Evolutionary conservation across 306 rosid species (phyloP).

Genomic region (Castanea crenata): DNA sequence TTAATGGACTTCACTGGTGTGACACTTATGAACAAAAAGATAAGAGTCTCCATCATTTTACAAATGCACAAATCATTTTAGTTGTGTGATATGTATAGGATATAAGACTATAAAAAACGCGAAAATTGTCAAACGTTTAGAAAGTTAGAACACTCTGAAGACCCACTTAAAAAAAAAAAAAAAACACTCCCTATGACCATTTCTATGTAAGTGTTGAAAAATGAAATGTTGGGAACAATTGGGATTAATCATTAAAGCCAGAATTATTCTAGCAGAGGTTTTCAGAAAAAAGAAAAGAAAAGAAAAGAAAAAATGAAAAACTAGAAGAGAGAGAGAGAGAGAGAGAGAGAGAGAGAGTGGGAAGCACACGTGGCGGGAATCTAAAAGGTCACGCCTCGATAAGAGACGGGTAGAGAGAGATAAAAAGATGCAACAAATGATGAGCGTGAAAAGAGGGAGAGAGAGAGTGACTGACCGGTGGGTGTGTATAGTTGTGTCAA

Average conservation of each 20-base stretch:
- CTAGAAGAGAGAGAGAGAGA: not conserved
- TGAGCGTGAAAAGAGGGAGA: conserved; percentile 21
- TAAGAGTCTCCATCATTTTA: too few relatives aligned
- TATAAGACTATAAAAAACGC: too few relatives aligned
- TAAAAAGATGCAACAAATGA: conserved; percentile 11
- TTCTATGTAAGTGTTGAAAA: too few relatives aligned
- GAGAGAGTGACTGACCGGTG: too few relatives aligned
- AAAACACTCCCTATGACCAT: too few relatives aligned
- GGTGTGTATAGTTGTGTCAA: not conserved
- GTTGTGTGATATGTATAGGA: fast-evolving
- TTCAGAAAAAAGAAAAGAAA: too few relatives aligned
- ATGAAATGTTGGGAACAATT: not conserved
- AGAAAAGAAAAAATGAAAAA: not conserved
- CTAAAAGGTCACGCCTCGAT: not conserved
- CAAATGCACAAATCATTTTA: too few relatives aligned
- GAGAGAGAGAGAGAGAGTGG: not conserved
- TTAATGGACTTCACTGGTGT: too few relatives aligned
- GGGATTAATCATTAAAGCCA: not conserved
- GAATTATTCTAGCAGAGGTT: too few relatives aligned
- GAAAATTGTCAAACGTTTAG: fast-evolving
- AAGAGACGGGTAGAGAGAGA: not conserved
- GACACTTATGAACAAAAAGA: too few relatives aligned
- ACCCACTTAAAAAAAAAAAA: too few relatives aligned
- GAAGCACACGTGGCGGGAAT: conserved; percentile 17
- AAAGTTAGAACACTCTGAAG: too few relatives aligned